Evolutionary conservation across 2,329 filamentous ascomycete species (phyloP), one percentile per base, ranked within the genome.

Genomic region (Purpureocillium lavendulum): DNA sequence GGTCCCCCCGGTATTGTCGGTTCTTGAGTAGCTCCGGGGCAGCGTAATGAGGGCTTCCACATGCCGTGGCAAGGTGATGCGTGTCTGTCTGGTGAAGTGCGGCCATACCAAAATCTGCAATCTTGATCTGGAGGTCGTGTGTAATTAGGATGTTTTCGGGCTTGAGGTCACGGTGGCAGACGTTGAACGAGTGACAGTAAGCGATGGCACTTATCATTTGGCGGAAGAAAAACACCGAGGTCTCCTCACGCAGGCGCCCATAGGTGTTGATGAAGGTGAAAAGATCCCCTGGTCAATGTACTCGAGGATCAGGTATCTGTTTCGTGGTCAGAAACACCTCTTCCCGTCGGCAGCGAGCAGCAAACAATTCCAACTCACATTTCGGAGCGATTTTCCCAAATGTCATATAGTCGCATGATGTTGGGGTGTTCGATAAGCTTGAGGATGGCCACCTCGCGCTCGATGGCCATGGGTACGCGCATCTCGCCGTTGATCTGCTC

Each of bases 21-120:
- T 82, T 82, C 48, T 79, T 78, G 45, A 96, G 82, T 28, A 98
- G 78, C 58, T 98, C 92, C 0, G 92, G 92, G 1, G 92, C 89
- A 14, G 90, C 90, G 54, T 98, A 98, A 61, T 97, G 92, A 16
- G 92, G 92, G 47, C 92, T 97, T 15, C 92, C 92, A 53, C 92
- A 98, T 4, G 90, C 87, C 1, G 92, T 97, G 41, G 78, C 84
- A 21, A 98, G 74, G 55, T 82, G 81, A 48, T 87, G 82, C 8
- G 80, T 82, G 17, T 78, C 74, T 4, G 85, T 85, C 58, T 97
- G 90, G 46, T 82, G 78, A 32, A 97, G 70, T 4, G 90, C 90
- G 33, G 92, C 92, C 89, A 98, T 96, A 32, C 92, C 90, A 60
- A 98, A 98, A 60, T 98, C 92, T 38, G 90, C 90, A 51, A 98